A percentile compares a stretch with the other conserved stretches of the same genome.
These are phyloP conservation scores for Aspergillus campestris DNA, from an alignment of 495 filamentous ascomycete species.

Conservation along the genomic window DNA sequence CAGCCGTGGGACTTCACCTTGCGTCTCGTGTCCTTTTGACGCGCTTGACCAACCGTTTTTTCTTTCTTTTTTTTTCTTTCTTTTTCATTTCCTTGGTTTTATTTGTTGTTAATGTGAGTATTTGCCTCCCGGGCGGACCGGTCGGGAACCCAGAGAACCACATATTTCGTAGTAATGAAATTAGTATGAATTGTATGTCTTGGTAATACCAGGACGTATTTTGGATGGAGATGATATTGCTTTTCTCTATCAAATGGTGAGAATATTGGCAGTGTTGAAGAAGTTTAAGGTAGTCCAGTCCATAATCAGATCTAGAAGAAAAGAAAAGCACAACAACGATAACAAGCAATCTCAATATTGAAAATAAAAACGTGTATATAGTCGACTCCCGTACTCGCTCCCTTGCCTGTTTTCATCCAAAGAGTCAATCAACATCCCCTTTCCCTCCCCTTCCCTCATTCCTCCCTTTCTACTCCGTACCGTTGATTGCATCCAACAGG, in stretches of 20 bases:
- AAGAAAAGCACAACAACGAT: too few species aligned
- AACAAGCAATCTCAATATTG: too few species aligned
- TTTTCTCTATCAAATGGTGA: too few species aligned
- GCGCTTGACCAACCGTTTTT: constrained; percentile 20
- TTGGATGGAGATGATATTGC: too few species aligned
- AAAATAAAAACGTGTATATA: too few species aligned
- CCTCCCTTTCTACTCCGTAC: not conserved
- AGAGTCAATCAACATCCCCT: not conserved
- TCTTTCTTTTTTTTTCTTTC: constrained; percentile 2
- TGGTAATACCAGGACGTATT: too few species aligned
- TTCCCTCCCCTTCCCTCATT: not conserved
- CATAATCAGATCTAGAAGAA: too few species aligned
- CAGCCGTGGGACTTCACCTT: constrained; percentile 16
- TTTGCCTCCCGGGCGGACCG: constrained; percentile 23
- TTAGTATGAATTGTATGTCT: too few species aligned
- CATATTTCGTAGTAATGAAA: too few species aligned
- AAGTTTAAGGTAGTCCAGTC: too few species aligned
- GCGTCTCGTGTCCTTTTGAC: constrained; percentile 17
- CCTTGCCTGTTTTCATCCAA: not conserved
- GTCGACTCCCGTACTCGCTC: not conserved
- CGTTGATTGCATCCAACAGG: too few species aligned
- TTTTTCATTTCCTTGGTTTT: constrained; percentile 5
- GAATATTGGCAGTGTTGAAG: too few species aligned
- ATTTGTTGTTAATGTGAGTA: not conserved
- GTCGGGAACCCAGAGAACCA: constrained; percentile 15